These are phyloP conservation scores for Diaporthe sp. DNA, from an alignment of 2,329 filamentous ascomycete genomes.

Conservation along the genomic window DNA sequence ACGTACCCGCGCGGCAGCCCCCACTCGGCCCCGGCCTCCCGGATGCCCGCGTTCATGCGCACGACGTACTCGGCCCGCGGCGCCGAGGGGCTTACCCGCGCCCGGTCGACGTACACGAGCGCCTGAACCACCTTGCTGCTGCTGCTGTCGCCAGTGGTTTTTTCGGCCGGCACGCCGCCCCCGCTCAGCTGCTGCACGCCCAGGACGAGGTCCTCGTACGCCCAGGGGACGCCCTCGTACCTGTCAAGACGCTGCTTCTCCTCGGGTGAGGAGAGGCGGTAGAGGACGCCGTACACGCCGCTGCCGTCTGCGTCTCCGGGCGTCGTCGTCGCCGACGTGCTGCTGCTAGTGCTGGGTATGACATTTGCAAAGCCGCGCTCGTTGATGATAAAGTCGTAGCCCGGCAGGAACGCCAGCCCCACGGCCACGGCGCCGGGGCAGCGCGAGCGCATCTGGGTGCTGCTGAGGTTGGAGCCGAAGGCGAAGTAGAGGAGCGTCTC, in stretches of 20 bases:
- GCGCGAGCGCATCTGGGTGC: conserved; percentile 59
- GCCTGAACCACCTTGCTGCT: conserved; percentile 47
- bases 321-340: not conserved
- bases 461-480: conserved; percentile 62
- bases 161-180: not conserved
- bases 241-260: conserved; percentile 63
- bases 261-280: conserved; percentile 63
- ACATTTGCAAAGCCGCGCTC: conserved; percentile 63
- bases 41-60: conserved; percentile 74
- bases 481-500: conserved; percentile 56
- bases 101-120: conserved; percentile 72
- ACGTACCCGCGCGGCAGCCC: conserved; percentile 70
- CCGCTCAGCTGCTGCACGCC: conserved; percentile 54
- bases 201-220: conserved; percentile 69
- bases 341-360: conserved; percentile 42
- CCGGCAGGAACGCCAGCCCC: conserved; percentile 55
- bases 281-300: conserved; percentile 70
- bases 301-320: not conserved
- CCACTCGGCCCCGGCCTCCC: conserved; percentile 65
- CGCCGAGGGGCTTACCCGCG: conserved; percentile 50
- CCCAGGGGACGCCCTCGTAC: conserved; percentile 73
- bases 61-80: conserved; percentile 71
- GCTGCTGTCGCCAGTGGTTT: not conserved
- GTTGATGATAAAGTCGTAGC: conserved; percentile 63
- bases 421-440: conserved; percentile 58